These are phyloP conservation scores for Trichoderma gamsii DNA, from an alignment of 495 filamentous ascomycete genomes.

Conservation along the genomic window DNA sequence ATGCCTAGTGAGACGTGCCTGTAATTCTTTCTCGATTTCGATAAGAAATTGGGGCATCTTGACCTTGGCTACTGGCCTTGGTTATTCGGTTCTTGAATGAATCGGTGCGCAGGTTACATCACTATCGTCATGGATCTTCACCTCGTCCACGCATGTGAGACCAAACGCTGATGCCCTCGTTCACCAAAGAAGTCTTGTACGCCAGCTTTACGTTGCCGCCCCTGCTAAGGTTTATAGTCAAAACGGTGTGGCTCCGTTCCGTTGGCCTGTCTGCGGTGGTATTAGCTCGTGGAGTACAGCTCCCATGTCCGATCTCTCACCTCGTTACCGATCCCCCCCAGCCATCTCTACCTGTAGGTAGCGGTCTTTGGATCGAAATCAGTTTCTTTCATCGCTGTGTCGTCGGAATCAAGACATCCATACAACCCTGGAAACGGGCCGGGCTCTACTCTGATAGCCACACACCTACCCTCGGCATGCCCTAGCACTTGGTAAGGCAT, in stretches of 20 bases:
- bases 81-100: background rate
- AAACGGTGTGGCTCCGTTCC: background rate
- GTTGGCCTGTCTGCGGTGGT: conserved; percentile 1
- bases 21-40: background rate
- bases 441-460: conserved; percentile 3
- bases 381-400: background rate
- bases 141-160: background rate
- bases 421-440: background rate
- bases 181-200: background rate
- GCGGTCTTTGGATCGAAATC: background rate
- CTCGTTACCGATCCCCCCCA: conserved; percentile 1
- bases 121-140: background rate
- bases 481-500: background rate
- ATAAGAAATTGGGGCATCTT: background rate
- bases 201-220: background rate
- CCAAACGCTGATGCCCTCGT: background rate
- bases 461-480: conserved; percentile 8
- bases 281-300: conserved; percentile 4
- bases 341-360: background rate
- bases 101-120: background rate
- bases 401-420: background rate
- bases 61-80: background rate
- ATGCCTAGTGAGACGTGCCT: background rate
- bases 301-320: conserved; percentile 6
- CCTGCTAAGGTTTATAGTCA: background rate